phyloP scores from a whole-genome alignment of 179 eudicot genomes.

The Beta macrorhiza region DNA sequence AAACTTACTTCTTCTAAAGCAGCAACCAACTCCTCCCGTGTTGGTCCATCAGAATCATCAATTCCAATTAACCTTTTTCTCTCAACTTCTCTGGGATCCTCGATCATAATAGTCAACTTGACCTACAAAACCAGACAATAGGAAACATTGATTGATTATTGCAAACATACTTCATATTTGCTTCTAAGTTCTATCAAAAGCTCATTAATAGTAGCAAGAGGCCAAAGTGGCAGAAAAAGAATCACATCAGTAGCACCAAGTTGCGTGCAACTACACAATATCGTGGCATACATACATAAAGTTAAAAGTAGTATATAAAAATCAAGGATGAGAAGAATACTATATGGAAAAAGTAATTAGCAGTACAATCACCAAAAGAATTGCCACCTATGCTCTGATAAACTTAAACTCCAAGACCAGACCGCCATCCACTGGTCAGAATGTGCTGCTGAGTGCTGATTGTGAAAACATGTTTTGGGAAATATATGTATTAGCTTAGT shows the following conservation, averaged over 20 bases:
- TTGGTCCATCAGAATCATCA: slow-evolving; percentile 83
- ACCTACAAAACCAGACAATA: slow-evolving; percentile 44
- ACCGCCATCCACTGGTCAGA: too few species aligned
- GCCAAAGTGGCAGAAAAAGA: neutral
- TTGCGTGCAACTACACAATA: neutral
- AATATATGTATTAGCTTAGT: too few species aligned
- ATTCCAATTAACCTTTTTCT: slow-evolving; percentile 79
- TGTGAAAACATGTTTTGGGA: too few species aligned
- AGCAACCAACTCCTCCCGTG: slow-evolving; percentile 80
- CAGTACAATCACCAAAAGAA: neutral
- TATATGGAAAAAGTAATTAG: neutral
- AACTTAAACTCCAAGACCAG: too few species aligned
- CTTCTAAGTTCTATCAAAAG: neutral
- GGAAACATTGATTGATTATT: neutral
- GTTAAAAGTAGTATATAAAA: neutral
- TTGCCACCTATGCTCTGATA: neutral
- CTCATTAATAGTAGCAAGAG: neutral
- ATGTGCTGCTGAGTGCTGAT: too few species aligned
- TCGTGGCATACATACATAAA: neutral
- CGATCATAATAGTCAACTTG: slow-evolving; percentile 79
- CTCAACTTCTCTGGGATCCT: slow-evolving; percentile 92
- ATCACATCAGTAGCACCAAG: neutral
- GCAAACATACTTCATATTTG: neutral
- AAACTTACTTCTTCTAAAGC: slow-evolving; percentile 74
- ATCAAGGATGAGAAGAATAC: neutral